These are phyloP conservation scores for Ascochyta lentis DNA, from an alignment of 2,329 filamentous ascomycete genomes.

Conservation along the genomic window DNA sequence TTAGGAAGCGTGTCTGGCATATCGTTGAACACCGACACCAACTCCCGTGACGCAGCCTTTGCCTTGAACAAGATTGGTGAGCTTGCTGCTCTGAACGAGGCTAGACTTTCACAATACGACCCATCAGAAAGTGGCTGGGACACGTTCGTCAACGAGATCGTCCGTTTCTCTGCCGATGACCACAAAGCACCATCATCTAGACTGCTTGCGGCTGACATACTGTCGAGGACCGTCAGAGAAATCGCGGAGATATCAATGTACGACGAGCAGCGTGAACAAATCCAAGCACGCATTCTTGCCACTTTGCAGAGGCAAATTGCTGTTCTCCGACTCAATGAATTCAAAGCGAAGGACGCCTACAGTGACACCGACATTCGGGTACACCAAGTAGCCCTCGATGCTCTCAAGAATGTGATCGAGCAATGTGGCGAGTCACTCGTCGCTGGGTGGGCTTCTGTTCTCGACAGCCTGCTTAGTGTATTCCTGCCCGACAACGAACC, in stretches of 20 bases:
- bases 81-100: conserved; percentile 54
- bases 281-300: conserved; percentile 75
- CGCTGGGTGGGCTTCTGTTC: conserved; percentile 84
- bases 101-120: conserved; percentile 70
- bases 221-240: conserved; percentile 56
- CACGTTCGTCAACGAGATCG: conserved; percentile 64
- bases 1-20: conserved; percentile 54
- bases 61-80: conserved; percentile 57
- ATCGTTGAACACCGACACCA: conserved; percentile 48
- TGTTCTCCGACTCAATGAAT: conserved; percentile 57
- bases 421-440: conserved; percentile 84
- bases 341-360: conserved; percentile 63
- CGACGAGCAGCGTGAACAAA: conserved; percentile 52
- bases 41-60: conserved; percentile 55
- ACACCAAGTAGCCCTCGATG: conserved; percentile 79
- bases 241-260: conserved; percentile 61
- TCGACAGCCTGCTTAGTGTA: conserved; percentile 83
- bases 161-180: conserved; percentile 53
- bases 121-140: conserved; percentile 78
- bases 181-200: conserved; percentile 53
- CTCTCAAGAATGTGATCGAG: conserved; percentile 82
- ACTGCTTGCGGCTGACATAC: conserved; percentile 57
- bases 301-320: conserved; percentile 68
- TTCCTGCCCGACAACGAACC: conserved; percentile 56
- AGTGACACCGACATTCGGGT: conserved; percentile 76